phyloP scores from a whole-genome alignment of 352 stramenopile genomes.

The Pythium grandisporangium region DNA sequence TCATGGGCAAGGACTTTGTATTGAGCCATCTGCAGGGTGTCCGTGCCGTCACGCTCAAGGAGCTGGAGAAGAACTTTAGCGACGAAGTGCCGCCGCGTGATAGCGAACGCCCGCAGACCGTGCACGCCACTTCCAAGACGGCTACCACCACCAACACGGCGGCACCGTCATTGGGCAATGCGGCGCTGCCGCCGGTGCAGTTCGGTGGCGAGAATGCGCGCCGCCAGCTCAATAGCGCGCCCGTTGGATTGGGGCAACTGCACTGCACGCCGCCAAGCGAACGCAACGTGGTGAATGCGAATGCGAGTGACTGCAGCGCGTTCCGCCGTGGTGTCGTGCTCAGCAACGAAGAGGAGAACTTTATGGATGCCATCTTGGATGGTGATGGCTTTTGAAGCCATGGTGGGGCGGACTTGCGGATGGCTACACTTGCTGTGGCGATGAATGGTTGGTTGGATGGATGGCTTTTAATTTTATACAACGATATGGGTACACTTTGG shows the following conservation, averaged over 20 bases:
- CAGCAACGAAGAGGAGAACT: conserved; percentile 73
- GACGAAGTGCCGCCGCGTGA: conserved; percentile 35
- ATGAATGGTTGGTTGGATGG: neutral
- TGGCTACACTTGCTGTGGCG: neutral
- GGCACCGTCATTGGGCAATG: neutral
- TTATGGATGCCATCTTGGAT: conserved; percentile 76
- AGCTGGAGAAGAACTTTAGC: conserved; percentile 80
- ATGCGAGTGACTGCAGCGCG: neutral
- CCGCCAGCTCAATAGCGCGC: conserved; percentile 54
- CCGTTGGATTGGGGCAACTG: conserved; percentile 55
- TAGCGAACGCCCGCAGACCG: conserved; percentile 40
- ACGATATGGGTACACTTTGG: too few relatives aligned
- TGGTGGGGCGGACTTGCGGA: neutral
- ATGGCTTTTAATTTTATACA: too few relatives aligned
- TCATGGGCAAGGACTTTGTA: conserved; percentile 65
- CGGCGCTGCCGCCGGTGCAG: conserved; percentile 38
- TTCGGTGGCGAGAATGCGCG: conserved; percentile 28
- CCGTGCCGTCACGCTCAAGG: conserved; percentile 68
- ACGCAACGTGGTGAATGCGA: conserved; percentile 8
- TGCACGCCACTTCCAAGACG: too few relatives aligned
- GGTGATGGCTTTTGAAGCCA: conserved; percentile 14
- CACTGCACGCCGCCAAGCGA: conserved; percentile 36
- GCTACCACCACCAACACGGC: too few relatives aligned
- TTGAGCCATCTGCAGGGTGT: conserved; percentile 61
- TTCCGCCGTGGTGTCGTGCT: conserved; percentile 26